Base-by-base conservation (phyloP, 148 eudicot species). In the Tetragonia tetragonoides region DNA sequence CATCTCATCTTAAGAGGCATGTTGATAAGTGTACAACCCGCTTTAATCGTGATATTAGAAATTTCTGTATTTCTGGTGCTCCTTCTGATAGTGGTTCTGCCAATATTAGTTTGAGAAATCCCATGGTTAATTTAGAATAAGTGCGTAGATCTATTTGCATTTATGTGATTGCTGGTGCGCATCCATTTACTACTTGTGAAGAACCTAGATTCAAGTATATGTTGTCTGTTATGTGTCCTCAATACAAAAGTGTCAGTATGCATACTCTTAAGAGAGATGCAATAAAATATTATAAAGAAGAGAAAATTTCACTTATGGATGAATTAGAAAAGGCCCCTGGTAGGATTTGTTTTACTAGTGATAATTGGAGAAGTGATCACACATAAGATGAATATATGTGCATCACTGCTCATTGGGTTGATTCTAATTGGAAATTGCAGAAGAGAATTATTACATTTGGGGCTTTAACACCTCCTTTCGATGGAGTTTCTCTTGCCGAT, bases 401-500 rank as follows among this genome's bases (percentile, higher is more conserved):
- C 40, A 16, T 78, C 1, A 75, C 77, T 5, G 69, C 85, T 16
- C 75, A 75, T 57, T 83, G 65, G 71, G 34, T 75, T 68, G 85
- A 79, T 47, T 6, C 46, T 12, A 66, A 70, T 83, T 83, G 79
- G 69, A 51, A 53, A 42, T 70, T 75, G 17, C 74, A 68, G 21
- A 75, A 67, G 37, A 66, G 60, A 46, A 67, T 74, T 4, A 74
- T 66, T 37, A 74, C 56, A 41, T 78, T 82, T 70, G 14, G 44
- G 14, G 56, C 65, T 42, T 18, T 77, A 56, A 15, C 74, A 5
- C 68, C 78, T 20, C 66, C 53, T 1, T 46, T 60, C 63, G 66
- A 78, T 70, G 79, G 77, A 67, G 34, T 39, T 5, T 62, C 66
- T 51, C 51, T 83, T 51, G 76, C 79, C 10, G 76, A 79, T 4